A percentile compares a stretch with the other conserved stretches of the same genome.
These are phyloP conservation scores for Parastagonospora avenae DNA, from an alignment of 2,329 filamentous ascomycete species.

Conservation along the genomic window DNA sequence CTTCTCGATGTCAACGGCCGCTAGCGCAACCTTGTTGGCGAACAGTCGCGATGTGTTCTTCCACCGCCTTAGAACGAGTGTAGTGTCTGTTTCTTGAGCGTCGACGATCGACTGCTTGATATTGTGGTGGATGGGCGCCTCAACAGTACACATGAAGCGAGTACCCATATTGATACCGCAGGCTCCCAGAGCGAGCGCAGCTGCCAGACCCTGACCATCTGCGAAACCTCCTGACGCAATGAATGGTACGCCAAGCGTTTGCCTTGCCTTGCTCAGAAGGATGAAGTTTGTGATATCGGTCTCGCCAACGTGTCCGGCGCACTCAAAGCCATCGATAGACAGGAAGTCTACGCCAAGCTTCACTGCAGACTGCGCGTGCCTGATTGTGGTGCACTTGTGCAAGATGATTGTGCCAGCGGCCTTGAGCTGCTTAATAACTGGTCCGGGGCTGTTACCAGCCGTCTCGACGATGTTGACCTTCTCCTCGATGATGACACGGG, in stretches of 20 bases:
- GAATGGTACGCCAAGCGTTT: conserved; percentile 84
- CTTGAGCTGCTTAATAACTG: conserved; percentile 89
- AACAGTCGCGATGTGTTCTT: conserved; percentile 89
- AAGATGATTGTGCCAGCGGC: conserved; percentile 76
- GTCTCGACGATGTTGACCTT: conserved; percentile 91
- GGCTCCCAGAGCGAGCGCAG: conserved; percentile 85
- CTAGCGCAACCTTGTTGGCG: conserved; percentile 83
- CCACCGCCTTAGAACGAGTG: conserved; percentile 87
- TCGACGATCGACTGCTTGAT: conserved; percentile 93
- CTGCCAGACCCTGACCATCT: conserved; percentile 90
- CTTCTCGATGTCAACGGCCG: conserved; percentile 81
- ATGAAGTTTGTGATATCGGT: conserved; percentile 90
- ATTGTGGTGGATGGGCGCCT: conserved; percentile 88
- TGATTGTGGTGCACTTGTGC: conserved; percentile 97
- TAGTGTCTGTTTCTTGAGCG: conserved; percentile 88
- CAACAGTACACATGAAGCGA: conserved; percentile 93
- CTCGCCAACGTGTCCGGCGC: conserved; percentile 88
- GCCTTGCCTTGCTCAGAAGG: conserved; percentile 81
- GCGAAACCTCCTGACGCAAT: conserved; percentile 96
- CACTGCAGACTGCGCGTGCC: conserved; percentile 87
- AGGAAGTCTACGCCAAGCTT: conserved; percentile 97
- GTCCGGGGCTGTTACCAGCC: conserved; percentile 86
- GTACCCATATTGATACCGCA: conserved; percentile 99
- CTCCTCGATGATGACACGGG: conserved; percentile 91
- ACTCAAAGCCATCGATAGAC: conserved; percentile 97